Evolutionary conservation across 345 rosid genomes (phyloP).

Genomic region (Aethionema arabicum): DNA sequence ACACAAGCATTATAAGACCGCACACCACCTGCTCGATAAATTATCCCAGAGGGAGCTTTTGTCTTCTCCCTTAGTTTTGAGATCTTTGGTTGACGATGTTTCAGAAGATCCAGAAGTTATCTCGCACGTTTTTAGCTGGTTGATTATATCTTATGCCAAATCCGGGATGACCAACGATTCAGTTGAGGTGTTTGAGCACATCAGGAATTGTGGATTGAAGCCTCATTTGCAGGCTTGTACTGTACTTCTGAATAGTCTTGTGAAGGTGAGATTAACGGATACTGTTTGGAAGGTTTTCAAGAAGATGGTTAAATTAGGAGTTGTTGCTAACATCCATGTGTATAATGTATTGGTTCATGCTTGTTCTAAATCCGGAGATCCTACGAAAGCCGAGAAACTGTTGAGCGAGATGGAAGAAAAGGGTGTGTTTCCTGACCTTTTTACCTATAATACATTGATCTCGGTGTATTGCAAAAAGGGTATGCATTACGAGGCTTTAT

Average conservation of each 20-base stretch:
- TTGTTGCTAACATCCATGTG: constrained; percentile 66
- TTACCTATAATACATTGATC: constrained; percentile 76
- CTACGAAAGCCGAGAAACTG: constrained; percentile 64
- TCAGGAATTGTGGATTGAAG: constrained; percentile 47
- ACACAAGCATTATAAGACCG: constrained; percentile 63
- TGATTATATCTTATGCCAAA: constrained; percentile 60
- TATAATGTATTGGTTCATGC: constrained; percentile 89
- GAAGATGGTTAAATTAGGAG: constrained; percentile 74
- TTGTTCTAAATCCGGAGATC: constrained; percentile 75
- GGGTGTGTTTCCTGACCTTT: constrained; percentile 59
- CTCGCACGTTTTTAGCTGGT: constrained; percentile 87
- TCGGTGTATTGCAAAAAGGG: constrained; percentile 75
- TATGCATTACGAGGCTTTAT: constrained; percentile 89
- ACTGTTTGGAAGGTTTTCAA: constrained; percentile 75
- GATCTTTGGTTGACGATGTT: constrained; percentile 47
- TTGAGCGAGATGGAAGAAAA: constrained; percentile 78
- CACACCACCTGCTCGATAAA: constrained; percentile 80
- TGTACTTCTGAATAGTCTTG: constrained; percentile 68
- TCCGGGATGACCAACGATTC: constrained; percentile 67
- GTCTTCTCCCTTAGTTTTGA: constrained; percentile 69
- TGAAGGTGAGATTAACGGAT: constrained; percentile 66
- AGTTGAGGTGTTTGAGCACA: constrained; percentile 69
- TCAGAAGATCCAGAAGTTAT: constrained; percentile 57
- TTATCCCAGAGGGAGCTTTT: constrained; percentile 65
- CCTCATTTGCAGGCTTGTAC: constrained; percentile 93